These are phyloP conservation scores for Fusarium sarcochroum DNA, from an alignment of 2,329 filamentous ascomycete species.

Conservation along the genomic window DNA sequence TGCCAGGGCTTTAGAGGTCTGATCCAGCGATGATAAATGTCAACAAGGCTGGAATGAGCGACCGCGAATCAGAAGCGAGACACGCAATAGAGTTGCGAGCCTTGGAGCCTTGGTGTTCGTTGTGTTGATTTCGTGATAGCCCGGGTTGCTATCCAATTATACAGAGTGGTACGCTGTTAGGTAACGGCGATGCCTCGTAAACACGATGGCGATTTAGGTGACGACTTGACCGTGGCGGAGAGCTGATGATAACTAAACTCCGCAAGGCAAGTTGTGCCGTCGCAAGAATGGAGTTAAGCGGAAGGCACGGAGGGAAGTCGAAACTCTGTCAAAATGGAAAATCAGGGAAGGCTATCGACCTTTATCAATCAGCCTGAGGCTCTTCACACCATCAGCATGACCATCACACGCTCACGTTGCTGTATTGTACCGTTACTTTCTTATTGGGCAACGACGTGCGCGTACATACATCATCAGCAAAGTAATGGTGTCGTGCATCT, in stretches of 20 bases:
- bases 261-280: conserved; percentile 28
- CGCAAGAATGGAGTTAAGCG: conserved; percentile 12
- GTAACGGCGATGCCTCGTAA: conserved; percentile 19
- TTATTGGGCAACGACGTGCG: conserved; percentile 30
- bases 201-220: conserved; percentile 5
- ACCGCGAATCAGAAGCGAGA: conserved; percentile 25
- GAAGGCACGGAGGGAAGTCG: conserved; percentile 13
- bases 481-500: conserved; percentile 41
- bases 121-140: conserved; percentile 1
- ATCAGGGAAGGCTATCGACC: conserved; percentile 25
- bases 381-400: conserved; percentile 40
- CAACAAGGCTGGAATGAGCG: conserved; percentile 44
- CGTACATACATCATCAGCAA: conserved; percentile 42
- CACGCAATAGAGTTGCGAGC: conserved; percentile 33
- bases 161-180: conserved; percentile 25
- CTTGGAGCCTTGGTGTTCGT: conserved; percentile 17
- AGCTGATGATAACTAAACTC: conserved; percentile 23
- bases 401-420: conserved; percentile 36
- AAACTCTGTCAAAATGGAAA: not conserved
- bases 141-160: conserved; percentile 25
- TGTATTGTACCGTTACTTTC: conserved; percentile 11
- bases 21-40: conserved; percentile 23
- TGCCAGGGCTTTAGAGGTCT: conserved; percentile 29
- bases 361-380: conserved; percentile 43
- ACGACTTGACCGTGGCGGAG: conserved; percentile 15